Base-by-base conservation (phyloP, 768 basidiomycete genomes). In the Leccinum sublutescens region DNA sequence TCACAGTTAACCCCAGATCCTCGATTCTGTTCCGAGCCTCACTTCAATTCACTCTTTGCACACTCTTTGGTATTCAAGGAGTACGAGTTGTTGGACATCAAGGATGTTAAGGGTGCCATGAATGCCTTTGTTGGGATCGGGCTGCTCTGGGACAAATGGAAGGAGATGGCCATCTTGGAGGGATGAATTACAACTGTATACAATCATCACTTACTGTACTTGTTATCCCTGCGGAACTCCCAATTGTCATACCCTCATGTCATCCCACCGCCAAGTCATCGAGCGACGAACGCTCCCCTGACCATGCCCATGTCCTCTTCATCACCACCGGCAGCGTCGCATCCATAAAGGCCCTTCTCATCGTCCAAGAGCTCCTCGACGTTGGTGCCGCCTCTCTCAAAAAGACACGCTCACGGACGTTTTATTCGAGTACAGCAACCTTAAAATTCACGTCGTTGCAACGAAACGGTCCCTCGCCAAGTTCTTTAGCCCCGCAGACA, bases 41-140 rank as follows among this genome's bases (percentile, higher is more conserved):
- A 96, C 72, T 95, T 96, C 78, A 96, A 96, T 74, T 95, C 94
- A 2, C 85, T 98, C 38, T 98, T 98, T 74, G 96, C 96, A 0
- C 96, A 98, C 75, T 98, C 97, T 77, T 79, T 98, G 53, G 93
- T 95, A 0, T 98, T 98, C 67, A 83, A 84, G 62, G 93, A 98
- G 73, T 98, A 95, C 74, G 92, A 98, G 67, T 72, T 98, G 60
- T 72, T 98, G 63, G 93, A 96, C 55, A 79, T 88, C 61, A 92
- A 89, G 74, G 96, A 98, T 71, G 84, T 97, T 70, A 89, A 83
- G 61, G 91, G 91, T 1, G 76, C 84, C 48, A 68, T 82, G 2
- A 82, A 80, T 52, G 75, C 82, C 21, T 23, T 23, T 23, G 88
- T 89, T 0, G 91, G 92, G 0, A 80, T 89, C 17, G 92, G 91